Base-by-base conservation (phyloP, 768 basidiomycete genomes). In the Lactifluus piperatus region DNA sequence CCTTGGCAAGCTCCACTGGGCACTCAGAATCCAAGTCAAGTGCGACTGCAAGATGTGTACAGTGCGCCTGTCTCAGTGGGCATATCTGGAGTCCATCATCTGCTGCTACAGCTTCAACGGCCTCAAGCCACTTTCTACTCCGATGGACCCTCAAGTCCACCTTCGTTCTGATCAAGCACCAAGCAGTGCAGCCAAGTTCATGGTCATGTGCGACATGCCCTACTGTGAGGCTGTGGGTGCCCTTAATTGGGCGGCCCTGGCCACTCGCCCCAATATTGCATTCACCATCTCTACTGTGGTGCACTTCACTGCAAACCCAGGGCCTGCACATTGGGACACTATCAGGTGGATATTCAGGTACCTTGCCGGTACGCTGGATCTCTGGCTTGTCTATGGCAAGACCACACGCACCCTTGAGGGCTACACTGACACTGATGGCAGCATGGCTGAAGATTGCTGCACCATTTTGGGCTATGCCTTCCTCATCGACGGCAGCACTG, bases 101-200 rank as follows among this genome's bases (percentile, higher is more conserved):
- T 60, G 62, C 9, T 58, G 62, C 9, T 73, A 66, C 53, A 52
- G 61, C 9, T 67, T 75, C 62, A 29, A 62, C 9, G 67, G 72
- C 48, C 66, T 65, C 39, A 69, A 72, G 20, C 68, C 71, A 0
- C 67, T 72, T 16, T 51, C 56, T 10, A 76, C 72, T 3, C 75
- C 74, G 3, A 62, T 76, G 34, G 64, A 68, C 44, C 66, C 69
- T 8, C 65, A 61, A 10, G 54, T 63, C 0, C 27, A 13, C 16
- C 57, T 58, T 24, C 37, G 9, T 8, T 6, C 20, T 2, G 36
- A 39, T 1, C 47, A 57, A 20, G 22, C 47, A 7, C 56, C 48
- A 0, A 1, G 11, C 1, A 29, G 2, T 0, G 8, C 56, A 1
- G 49, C 48, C 13, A 26, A 41, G n/a, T 36, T 27, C 11, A 16